These are phyloP conservation scores for Ascochyta lentis DNA, from an alignment of 2,329 filamentous ascomycete genomes.

Conservation along the genomic window DNA sequence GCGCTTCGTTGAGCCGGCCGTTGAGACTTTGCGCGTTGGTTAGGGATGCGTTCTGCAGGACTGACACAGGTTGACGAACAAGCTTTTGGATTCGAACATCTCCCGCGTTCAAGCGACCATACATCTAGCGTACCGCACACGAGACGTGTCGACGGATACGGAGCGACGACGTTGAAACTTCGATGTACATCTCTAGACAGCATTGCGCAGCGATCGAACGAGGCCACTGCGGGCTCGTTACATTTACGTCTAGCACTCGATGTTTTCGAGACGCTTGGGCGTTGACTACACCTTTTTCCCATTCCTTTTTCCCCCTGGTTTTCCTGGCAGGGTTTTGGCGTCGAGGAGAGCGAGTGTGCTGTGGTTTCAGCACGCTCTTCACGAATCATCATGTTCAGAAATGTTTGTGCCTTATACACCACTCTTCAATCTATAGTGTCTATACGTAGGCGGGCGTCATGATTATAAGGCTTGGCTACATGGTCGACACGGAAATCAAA, in stretches of 20 bases:
- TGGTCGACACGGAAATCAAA: slow-evolving; percentile 19
- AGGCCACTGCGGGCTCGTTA: not conserved
- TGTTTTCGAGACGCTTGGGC: not conserved
- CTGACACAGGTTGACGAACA: not conserved
- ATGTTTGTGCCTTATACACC: slow-evolving; percentile 33
- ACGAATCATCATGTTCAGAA: slow-evolving; percentile 21
- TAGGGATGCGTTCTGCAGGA: slow-evolving; percentile 1
- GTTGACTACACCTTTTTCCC: not conserved
- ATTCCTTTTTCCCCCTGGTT: not conserved
- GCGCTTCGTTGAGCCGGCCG: not conserved
- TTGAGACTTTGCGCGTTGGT: not conserved
- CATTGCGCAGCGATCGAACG: slow-evolving; percentile 9
- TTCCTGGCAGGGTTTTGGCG: slow-evolving; percentile 1
- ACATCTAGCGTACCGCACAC: not conserved
- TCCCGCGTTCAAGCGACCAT: slow-evolving; percentile 3
- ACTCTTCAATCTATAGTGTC: slow-evolving; percentile 31
- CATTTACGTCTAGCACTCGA: not conserved
- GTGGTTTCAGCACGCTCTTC: slow-evolving; percentile 5
- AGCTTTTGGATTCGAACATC: slow-evolving; percentile 3
- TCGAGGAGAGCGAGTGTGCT: slow-evolving; percentile 1
- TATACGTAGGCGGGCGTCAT: slow-evolving; percentile 27
- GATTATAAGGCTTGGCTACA: slow-evolving; percentile 12
- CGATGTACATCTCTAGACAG: slow-evolving; percentile 13
- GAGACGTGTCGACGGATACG: slow-evolving; percentile 6
- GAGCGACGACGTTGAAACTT: not conserved